A percentile compares a stretch with the other conserved stretches of the same genome.
phyloP scores from a whole-genome alignment of 1,284 basidiomycete genomes.

The Coniferiporia weirii region DNA sequence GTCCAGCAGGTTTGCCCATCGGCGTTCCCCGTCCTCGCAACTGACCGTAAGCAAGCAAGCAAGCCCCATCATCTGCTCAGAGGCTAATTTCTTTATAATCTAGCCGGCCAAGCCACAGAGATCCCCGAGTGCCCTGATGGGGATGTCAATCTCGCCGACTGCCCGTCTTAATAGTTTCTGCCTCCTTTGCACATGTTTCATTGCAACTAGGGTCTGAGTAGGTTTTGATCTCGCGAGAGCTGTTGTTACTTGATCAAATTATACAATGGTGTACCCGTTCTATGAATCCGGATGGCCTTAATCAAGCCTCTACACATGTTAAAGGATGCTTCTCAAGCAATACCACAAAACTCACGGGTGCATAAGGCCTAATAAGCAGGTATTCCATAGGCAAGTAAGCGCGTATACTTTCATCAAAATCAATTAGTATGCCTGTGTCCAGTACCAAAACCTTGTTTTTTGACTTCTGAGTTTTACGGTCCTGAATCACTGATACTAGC shows the following conservation, averaged over 20 bases:
- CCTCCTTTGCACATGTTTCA: neutral
- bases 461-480: too few relatives aligned
- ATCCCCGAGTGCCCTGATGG: conserved; percentile 17
- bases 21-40: conserved; percentile 15
- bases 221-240: neutral
- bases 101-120: conserved; percentile 11
- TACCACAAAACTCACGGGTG: too few relatives aligned
- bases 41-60: conserved; percentile 11
- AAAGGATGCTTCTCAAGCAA: too few relatives aligned
- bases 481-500: too few relatives aligned
- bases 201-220: neutral
- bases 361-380: too few relatives aligned
- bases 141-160: conserved; percentile 11
- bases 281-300: too few relatives aligned
- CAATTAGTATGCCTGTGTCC: too few relatives aligned
- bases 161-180: conserved; percentile 9
- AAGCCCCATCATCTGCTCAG: neutral
- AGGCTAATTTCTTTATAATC: neutral
- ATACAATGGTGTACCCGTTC: neutral
- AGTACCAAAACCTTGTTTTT: too few relatives aligned
- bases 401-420: too few relatives aligned
- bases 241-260: neutral
- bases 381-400: too few relatives aligned
- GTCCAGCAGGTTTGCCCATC: conserved; percentile 13
- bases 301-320: too few relatives aligned